phyloP scores from a whole-genome alignment of 768 basidiomycete species.

The Suillus hirtellus region DNA sequence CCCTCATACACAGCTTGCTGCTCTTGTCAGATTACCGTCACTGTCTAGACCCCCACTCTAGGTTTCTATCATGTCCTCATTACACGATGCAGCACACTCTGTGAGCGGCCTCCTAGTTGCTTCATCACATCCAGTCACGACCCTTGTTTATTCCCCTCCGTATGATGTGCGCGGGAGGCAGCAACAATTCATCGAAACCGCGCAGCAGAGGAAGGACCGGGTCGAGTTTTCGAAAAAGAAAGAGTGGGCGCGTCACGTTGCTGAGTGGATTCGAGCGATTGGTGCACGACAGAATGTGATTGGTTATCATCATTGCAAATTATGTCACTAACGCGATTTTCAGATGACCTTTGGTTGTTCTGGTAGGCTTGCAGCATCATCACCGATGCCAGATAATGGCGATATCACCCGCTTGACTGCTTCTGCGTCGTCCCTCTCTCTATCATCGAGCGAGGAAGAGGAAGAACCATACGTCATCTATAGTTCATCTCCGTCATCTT shows the following conservation, averaged over 20 bases:
- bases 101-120: slow-evolving; percentile 4
- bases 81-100: slow-evolving; percentile 2
- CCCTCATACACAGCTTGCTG: slow-evolving; percentile 12
- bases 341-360: slow-evolving; percentile 25
- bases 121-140: slow-evolving; percentile 22
- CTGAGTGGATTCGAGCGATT: slow-evolving; percentile 38
- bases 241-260: slow-evolving; percentile 42
- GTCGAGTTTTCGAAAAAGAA: slow-evolving; percentile 49
- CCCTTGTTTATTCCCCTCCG: slow-evolving; percentile 26
- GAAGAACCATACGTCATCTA: slow-evolving; percentile 36
- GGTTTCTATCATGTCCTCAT: background rate
- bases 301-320: slow-evolving; percentile 1
- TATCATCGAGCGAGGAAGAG: slow-evolving; percentile 29
- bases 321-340: background rate
- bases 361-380: slow-evolving; percentile 2
- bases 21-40: slow-evolving; percentile 6
- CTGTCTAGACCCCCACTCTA: background rate
- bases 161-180: slow-evolving; percentile 49
- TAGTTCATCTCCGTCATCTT: slow-evolving; percentile 34
- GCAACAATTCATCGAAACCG: slow-evolving; percentile 44
- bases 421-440: slow-evolving; percentile 21
- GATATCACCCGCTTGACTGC: background rate
- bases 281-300: slow-evolving; percentile 29
- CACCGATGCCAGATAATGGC: background rate
- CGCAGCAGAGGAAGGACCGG: slow-evolving; percentile 49